Percentiles rank a stretch among this genome's conserved stretches.
phyloP scores from a whole-genome alignment of 495 filamentous ascomycete genomes.

The Penicillium diatomitis region DNA sequence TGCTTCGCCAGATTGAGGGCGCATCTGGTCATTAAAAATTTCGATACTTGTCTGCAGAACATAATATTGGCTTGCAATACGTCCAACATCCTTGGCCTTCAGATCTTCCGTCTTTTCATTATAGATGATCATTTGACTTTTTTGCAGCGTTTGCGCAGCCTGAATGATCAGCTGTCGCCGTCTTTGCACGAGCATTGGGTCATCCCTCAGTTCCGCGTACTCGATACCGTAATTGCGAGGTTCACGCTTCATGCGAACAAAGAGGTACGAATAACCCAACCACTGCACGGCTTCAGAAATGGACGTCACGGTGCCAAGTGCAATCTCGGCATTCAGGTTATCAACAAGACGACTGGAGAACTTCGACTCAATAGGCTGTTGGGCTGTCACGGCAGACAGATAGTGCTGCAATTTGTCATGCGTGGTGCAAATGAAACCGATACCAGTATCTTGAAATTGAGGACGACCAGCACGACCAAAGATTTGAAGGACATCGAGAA shows the following conservation, averaged over 20 bases:
- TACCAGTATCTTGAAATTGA: conserved; percentile 92
- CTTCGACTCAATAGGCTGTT: conserved; percentile 90
- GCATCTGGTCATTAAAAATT: conserved; percentile 92
- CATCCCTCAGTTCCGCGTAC: conserved; percentile 79
- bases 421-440: conserved; percentile 94
- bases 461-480: conserved; percentile 97
- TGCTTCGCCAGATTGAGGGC: conserved; percentile 67
- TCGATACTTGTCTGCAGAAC: conserved; percentile 87
- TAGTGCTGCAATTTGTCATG: conserved; percentile 91
- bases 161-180: conserved; percentile 76
- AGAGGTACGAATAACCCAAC: conserved; percentile 96
- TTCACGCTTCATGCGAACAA: conserved; percentile 88
- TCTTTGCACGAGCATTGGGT: conserved; percentile 74
- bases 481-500: conserved; percentile 95
- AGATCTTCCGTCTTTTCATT: conserved; percentile 89
- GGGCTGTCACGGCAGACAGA: conserved; percentile 82
- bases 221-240: conserved; percentile 94
- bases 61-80: conserved; percentile 96
- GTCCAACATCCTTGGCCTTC: conserved; percentile 83
- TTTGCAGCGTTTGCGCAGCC: conserved; percentile 73
- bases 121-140: conserved; percentile 98
- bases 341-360: conserved; percentile 89
- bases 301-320: conserved; percentile 89
- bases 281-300: conserved; percentile 91
- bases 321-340: conserved; percentile 92